These are phyloP conservation scores for Psilocybe tampanensis DNA, from an alignment of 768 basidiomycete species.

Conservation along the genomic window DNA sequence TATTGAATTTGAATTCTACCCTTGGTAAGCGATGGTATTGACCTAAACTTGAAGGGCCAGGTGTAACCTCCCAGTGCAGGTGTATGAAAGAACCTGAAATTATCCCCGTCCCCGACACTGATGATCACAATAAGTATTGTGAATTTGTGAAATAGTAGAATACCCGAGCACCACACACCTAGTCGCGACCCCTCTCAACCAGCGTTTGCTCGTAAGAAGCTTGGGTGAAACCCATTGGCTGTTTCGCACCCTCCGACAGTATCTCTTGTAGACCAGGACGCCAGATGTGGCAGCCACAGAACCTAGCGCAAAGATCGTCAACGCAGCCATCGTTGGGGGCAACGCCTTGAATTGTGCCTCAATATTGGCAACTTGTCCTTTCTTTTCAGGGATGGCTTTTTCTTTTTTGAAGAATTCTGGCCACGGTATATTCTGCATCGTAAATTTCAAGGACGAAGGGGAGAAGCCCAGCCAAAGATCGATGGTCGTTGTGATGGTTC, in stretches of 20 bases:
- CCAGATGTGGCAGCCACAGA: constrained; percentile 35
- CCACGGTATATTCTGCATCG: constrained; percentile 11
- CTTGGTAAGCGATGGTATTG: constrained; percentile 59
- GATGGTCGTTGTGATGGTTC: neutral
- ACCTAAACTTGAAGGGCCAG: constrained; percentile 72
- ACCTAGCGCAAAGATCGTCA: constrained; percentile 44
- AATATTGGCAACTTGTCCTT: neutral
- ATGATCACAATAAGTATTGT: neutral
- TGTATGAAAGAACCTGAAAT: constrained; percentile 87
- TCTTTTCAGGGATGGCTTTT: neutral
- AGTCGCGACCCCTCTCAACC: constrained; percentile 83
- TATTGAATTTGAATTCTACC: constrained; percentile 36
- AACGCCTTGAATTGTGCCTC: constrained; percentile 26
- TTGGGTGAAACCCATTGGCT: constrained; percentile 73
- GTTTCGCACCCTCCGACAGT: constrained; percentile 60
- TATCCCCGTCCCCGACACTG: constrained; percentile 87
- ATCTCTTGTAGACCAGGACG: constrained; percentile 46
- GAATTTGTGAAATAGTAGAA: neutral
- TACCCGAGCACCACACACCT: constrained; percentile 48
- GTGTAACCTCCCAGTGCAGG: constrained; percentile 70
- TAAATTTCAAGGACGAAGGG: neutral
- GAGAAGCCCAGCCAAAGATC: too few relatives aligned
- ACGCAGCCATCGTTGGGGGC: constrained; percentile 28
- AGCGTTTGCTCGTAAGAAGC: constrained; percentile 55
- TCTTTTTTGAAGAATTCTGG: constrained; percentile 11